These are phyloP conservation scores for Cystobasidiaceae sp. DNA, from an alignment of 1,284 basidiomycete genomes.

Conservation along the genomic window DNA sequence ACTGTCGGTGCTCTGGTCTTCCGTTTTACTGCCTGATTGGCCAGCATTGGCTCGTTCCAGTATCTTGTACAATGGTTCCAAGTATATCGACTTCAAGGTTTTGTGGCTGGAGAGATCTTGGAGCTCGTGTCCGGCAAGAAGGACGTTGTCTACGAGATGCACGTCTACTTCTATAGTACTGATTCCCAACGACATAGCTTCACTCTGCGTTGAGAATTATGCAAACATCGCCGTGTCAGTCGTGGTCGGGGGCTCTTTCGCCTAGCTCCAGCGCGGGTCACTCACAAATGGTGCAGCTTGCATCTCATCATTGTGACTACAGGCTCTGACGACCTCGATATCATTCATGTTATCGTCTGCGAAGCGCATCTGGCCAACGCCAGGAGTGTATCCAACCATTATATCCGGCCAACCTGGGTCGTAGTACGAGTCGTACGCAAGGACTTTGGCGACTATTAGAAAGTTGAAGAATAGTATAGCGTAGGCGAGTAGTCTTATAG, in stretches of 20 bases:
- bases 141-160: background rate
- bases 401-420: background rate
- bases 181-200: constrained; percentile 14
- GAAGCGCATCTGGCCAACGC: too few relatives aligned
- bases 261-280: too few relatives aligned
- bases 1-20: background rate
- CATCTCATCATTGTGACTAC: constrained; percentile 28
- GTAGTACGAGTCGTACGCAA: background rate
- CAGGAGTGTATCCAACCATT: too few relatives aligned
- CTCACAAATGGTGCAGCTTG: constrained; percentile 22
- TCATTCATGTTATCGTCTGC: too few relatives aligned
- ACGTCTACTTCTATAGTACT: constrained; percentile 8
- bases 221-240: too few relatives aligned
- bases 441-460: background rate
- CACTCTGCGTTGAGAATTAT: too few relatives aligned
- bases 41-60: constrained; percentile 1
- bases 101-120: background rate
- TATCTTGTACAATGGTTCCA: constrained; percentile 6
- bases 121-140: constrained; percentile 13
- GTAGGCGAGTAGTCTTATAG: constrained; percentile 1
- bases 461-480: constrained; percentile 2
- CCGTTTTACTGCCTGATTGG: background rate
- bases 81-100: constrained; percentile 1
- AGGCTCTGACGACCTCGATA: background rate
- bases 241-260: too few relatives aligned